Conservation (phyloP, 2,329 filamentous ascomycete species). For the Pseudophaeomoniella oleicola region DNA sequence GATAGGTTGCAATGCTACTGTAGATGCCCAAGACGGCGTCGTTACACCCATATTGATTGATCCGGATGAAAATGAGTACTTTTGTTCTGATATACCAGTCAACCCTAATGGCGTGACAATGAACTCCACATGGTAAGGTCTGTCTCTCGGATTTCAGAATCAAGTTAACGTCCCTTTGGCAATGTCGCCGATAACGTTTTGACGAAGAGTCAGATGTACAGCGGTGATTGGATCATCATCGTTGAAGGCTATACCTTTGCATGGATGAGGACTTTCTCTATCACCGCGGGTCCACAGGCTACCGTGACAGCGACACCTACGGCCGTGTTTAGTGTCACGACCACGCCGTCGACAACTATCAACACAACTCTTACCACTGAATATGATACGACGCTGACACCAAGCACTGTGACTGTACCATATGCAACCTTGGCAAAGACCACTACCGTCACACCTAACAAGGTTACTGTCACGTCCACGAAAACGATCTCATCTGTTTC, state of each 20-base stretch:
- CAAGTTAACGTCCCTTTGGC: constrained; percentile 3
- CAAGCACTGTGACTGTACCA: constrained; percentile 8
- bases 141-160: not conserved
- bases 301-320: constrained; percentile 3
- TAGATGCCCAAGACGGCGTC: not conserved
- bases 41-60: constrained; percentile 10
- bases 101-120: constrained; percentile 8
- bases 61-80: constrained; percentile 10
- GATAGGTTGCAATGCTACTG: constrained; percentile 4
- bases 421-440: constrained; percentile 7
- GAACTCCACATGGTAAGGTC: constrained; percentile 9
- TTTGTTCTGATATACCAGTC: constrained; percentile 10
- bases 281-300: constrained; percentile 10
- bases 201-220: constrained; percentile 9
- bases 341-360: constrained; percentile 4
- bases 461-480: constrained; percentile 7
- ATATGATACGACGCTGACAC: constrained; percentile 5
- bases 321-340: constrained; percentile 3
- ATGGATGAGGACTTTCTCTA: constrained; percentile 8
- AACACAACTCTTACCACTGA: constrained; percentile 7
- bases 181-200: constrained; percentile 9
- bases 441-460: constrained; percentile 5
- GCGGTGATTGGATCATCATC: constrained; percentile 9
- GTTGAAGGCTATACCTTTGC: constrained; percentile 11
- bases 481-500: constrained; percentile 6